Base-by-base conservation (phyloP, 2,329 filamentous ascomycete species). In the Ambrosiella xylebori region DNA sequence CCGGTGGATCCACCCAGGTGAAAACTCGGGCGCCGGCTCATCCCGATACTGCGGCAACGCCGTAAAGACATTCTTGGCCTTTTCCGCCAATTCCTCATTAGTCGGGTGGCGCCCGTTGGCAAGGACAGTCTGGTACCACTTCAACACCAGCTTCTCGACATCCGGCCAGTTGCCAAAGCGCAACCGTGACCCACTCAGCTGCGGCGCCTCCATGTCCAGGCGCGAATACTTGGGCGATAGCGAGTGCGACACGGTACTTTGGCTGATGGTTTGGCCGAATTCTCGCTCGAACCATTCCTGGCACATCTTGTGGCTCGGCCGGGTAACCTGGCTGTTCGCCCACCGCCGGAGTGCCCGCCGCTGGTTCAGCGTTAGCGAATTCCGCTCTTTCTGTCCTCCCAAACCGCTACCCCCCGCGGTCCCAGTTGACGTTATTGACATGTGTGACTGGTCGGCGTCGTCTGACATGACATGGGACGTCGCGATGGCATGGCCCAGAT, bases 91-190 rank as follows among this genome's bases (percentile, higher is more conserved):
- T 66, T 81, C 78, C 63, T 82, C 79, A 65, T 82, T 82, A 49
- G 77, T 80, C 0, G 79, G 79, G 63, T 79, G 76, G 57, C 77
- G 76, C 57, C 79, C 78, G 2, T 71, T 72, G 36, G 71, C 70
- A 53, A 74, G 71, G 57, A 75, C 72, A 62, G 76, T 72, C 63
- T 77, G 74, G 65, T 78, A 76, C 76, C 76, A 79, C 6, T 76
- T 69, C 60, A 79, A 68, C 17, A 78, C 76, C 7, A 79, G 71
- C 69, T 77, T 78, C 69, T 79, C 76, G 57, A 82, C 79, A 62
- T 81, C 79, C 61, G 79, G 79, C 79, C 79, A 81, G 65, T 82
- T 82, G 62, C 79, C 79, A 60, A 81, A 81, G 62, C 79, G 77
- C 61, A 82, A 71, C 49, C 79, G 76, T 59, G 78, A 81, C 49